A percentile compares a stretch with the other conserved stretches of the same genome.
Conservation (phyloP, 208 protist species). For the Wallacemonas rigidus region DNA sequence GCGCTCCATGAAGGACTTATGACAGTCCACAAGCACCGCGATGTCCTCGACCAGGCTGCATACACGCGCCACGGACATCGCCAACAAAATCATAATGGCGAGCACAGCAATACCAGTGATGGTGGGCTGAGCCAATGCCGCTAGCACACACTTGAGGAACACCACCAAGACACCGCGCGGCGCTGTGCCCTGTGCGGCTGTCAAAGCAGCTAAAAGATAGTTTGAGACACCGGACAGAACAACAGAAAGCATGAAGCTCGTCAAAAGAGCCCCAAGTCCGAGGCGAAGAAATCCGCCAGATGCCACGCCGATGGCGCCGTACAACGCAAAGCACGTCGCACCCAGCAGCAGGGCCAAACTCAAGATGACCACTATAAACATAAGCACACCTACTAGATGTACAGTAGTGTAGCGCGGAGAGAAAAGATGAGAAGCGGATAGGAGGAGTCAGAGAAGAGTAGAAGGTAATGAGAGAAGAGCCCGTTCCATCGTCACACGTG, state of each 20-base stretch:
- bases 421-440: no score
- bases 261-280: constrained; percentile 41
- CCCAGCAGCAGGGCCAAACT: constrained; percentile 26
- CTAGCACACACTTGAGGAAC: constrained; percentile 45
- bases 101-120: constrained; percentile 57
- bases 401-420: no score
- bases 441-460: no score
- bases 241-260: constrained; percentile 43
- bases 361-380: constrained; percentile 19
- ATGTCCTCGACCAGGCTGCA: constrained; percentile 66
- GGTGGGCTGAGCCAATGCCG: constrained; percentile 65
- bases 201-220: constrained; percentile 25
- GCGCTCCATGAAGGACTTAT: constrained; percentile 41
- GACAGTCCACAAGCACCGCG: constrained; percentile 56
- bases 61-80: constrained; percentile 39
- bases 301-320: constrained; percentile 46
- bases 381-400: no score
- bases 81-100: constrained; percentile 47
- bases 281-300: constrained; percentile 46
- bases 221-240: constrained; percentile 45
- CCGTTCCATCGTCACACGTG: no score
- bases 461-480: no score
- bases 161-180: constrained; percentile 17
- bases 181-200: constrained; percentile 21
- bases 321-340: constrained; percentile 25